These are phyloP conservation scores for Priceomyces haplophilus DNA, from an alignment of 805 yeast genomes.

Conservation along the genomic window DNA sequence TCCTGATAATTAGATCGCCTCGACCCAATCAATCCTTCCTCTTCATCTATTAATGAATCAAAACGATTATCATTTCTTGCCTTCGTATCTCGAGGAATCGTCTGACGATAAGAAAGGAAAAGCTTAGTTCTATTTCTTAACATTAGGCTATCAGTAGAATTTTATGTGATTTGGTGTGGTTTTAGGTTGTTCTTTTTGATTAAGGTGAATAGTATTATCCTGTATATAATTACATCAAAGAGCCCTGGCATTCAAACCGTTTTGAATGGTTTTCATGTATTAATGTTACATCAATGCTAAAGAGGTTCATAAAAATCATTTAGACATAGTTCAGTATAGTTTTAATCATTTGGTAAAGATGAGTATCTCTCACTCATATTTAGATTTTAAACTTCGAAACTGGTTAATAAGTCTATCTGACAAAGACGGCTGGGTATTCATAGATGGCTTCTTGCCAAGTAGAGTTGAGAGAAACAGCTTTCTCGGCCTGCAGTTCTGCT, in stretches of 20 bases:
- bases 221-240: not conserved
- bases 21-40: slow-evolving; percentile 53
- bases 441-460: not conserved
- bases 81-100: slow-evolving; percentile 62
- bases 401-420: slow-evolving; percentile 5
- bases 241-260: not conserved
- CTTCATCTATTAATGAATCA: slow-evolving; percentile 48
- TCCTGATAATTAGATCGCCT: slow-evolving; percentile 25
- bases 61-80: slow-evolving; percentile 24
- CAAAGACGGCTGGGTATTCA: slow-evolving; percentile 2
- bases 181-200: too few species aligned
- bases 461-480: not conserved
- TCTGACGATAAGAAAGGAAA: slow-evolving; percentile 81
- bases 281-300: not conserved
- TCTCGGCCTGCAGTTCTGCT: slow-evolving; percentile 3
- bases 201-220: not conserved
- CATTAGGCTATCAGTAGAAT: slow-evolving; percentile 42
- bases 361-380: not conserved
- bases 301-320: not conserved
- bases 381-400: not conserved
- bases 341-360: too few species aligned
- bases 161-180: not conserved
- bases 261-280: not conserved
- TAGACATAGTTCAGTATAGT: not conserved
- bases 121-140: slow-evolving; percentile 93